These are phyloP conservation scores for Capsicum baccatum DNA, from an alignment of 257 asterid genomes.

Conservation along the genomic window DNA sequence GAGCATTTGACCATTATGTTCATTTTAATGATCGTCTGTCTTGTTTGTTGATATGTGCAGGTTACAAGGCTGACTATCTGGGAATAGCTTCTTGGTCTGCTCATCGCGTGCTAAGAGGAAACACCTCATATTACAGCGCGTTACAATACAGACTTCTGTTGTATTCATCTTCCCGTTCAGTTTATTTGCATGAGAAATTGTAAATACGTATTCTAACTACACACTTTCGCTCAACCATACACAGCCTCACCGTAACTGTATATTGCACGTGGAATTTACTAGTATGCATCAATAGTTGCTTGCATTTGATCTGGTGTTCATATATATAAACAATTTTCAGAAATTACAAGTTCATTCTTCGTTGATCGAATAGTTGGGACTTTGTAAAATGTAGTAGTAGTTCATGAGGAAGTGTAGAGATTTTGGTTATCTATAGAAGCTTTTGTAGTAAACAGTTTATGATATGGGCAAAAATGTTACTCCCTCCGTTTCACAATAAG, in stretches of 20 bases:
- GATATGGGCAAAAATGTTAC: no score
- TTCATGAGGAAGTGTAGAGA: not conserved
- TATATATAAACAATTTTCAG: not conserved
- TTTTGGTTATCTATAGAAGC: not conserved
- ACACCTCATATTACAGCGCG: not conserved
- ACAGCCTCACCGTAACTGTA: not conserved
- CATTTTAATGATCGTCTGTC: not conserved
- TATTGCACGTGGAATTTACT: conserved; percentile 16
- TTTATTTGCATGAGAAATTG: not conserved
- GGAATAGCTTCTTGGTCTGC: not conserved
- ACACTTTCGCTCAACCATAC: not conserved
- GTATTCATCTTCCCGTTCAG: not conserved
- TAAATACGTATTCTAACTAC: not conserved
- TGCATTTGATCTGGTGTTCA: not conserved
- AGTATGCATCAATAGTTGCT: not conserved
- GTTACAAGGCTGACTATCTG: not conserved
- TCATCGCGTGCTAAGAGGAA: not conserved
- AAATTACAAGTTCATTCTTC: not conserved
- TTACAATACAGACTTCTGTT: not conserved
- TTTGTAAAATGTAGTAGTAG: not conserved
- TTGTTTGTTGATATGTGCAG: not conserved
- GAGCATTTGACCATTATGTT: not conserved
- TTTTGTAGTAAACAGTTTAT: no score
- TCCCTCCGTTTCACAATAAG: no score
- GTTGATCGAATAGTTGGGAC: not conserved